A percentile compares a stretch with the other conserved stretches of the same genome.
Evolutionary conservation across 352 stramenopile genomes (phyloP).

Genomic region (Pelagophyceae sp.): DNA sequence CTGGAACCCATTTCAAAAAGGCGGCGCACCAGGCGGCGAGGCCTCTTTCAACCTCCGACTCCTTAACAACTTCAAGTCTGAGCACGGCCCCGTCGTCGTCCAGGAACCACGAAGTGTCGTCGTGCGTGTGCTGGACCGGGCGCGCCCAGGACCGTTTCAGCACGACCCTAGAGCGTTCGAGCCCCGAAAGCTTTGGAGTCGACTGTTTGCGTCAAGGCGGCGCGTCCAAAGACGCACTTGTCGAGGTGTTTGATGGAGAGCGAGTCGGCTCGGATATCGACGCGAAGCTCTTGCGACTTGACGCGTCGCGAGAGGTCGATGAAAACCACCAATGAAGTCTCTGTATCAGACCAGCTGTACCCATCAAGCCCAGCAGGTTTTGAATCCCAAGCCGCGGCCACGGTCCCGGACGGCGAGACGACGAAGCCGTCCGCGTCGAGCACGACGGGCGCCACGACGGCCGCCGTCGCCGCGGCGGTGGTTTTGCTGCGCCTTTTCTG

Average conservation of each 20-base stretch:
- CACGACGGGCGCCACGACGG: not conserved
- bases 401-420: not conserved
- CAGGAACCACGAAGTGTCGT: not conserved
- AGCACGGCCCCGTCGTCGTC: constrained; percentile 1
- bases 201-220: not conserved
- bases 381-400: not conserved
- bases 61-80: constrained; percentile 3
- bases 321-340: not conserved
- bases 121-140: not conserved
- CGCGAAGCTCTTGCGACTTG: not conserved
- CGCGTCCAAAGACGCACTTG: not conserved
- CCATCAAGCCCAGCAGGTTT: not conserved
- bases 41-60: not conserved
- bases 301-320: not conserved
- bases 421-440: constrained; percentile 10
- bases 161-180: not conserved
- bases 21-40: not conserved
- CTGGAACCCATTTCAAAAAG: not conserved
- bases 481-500: not conserved
- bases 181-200: not conserved
- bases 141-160: not conserved
- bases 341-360: not conserved
- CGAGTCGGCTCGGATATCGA: not conserved
- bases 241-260: not conserved
- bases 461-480: not conserved